Conservation (phyloP, 306 rosid species). For the Quillaja saponaria region DNA sequence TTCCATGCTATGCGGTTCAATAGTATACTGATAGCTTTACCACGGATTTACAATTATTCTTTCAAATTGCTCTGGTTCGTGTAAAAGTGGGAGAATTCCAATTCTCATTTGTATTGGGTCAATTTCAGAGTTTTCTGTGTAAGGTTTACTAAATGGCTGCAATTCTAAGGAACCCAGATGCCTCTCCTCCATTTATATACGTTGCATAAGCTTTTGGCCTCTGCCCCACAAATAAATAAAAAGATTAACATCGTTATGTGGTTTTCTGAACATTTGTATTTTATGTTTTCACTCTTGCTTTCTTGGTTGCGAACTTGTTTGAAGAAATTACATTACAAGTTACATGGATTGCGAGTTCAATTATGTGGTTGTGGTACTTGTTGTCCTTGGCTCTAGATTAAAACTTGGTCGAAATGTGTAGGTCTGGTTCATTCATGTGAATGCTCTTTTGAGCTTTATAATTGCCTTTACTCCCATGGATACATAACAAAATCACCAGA, state of each 20-base stretch:
- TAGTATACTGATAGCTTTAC: too few relatives aligned
- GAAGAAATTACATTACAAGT: not conserved
- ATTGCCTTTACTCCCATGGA: constrained; percentile 8
- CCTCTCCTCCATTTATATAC: too few relatives aligned
- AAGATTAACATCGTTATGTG: not conserved
- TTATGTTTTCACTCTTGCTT: constrained; percentile 11
- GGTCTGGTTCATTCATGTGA: constrained; percentile 16
- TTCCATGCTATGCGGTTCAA: too few relatives aligned
- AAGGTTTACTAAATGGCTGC: too few relatives aligned
- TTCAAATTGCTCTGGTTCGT: too few relatives aligned
- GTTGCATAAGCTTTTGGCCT: not conserved
- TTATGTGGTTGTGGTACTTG: not conserved
- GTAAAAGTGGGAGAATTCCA: too few relatives aligned
- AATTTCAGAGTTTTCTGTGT: too few relatives aligned
- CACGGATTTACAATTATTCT: too few relatives aligned
- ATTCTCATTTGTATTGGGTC: too few relatives aligned
- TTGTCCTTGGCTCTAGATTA: not conserved
- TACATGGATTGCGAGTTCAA: not conserved
- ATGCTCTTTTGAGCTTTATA: constrained; percentile 10
- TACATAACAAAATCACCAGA: constrained; percentile 5
- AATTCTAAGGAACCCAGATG: too few relatives aligned
- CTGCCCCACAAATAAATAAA: not conserved
- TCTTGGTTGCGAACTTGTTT: constrained; percentile 5
- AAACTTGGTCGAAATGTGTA: not conserved
- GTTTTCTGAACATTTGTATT: constrained; percentile 10